Percentiles rank a stretch among this genome's conserved stretches.
Conservation (phyloP, 768 basidiomycete species). For the Suillus cothurnatus region DNA sequence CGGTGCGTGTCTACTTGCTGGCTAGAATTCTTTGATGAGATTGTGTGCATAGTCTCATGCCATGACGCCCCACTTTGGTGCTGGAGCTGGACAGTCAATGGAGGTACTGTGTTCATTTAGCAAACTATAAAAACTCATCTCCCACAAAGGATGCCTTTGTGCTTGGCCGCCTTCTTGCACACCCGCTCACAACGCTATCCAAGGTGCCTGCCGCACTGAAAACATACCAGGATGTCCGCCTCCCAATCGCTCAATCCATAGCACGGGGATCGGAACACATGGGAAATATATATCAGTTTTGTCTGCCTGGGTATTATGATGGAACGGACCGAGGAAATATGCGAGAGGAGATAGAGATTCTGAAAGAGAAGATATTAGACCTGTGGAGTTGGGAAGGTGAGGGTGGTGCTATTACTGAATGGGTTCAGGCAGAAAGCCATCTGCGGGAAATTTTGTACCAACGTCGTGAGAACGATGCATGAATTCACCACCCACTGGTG, state of each 20-base stretch:
- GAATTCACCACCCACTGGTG: not conserved
- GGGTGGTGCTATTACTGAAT: slow-evolving; percentile 13
- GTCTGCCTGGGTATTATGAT: slow-evolving; percentile 22
- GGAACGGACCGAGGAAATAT: slow-evolving; percentile 19
- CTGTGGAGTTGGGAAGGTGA: slow-evolving; percentile 22
- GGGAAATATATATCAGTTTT: slow-evolving; percentile 24
- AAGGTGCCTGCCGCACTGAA: slow-evolving; percentile 16
- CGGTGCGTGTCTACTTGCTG: slow-evolving; percentile 31
- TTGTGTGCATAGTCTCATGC: slow-evolving; percentile 21
- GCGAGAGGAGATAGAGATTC: slow-evolving; percentile 19
- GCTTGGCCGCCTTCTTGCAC: slow-evolving; percentile 22
- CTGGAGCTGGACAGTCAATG: slow-evolving; percentile 31
- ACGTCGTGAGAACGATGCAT: not conserved
- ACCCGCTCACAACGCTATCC: slow-evolving; percentile 13
- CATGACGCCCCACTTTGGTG: slow-evolving; percentile 26
- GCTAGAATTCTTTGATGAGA: not conserved
- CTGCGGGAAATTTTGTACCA: slow-evolving; percentile 1
- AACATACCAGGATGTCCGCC: slow-evolving; percentile 22
- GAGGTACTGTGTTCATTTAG: slow-evolving; percentile 15
- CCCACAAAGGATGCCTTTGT: slow-evolving; percentile 26
- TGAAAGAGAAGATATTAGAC: slow-evolving; percentile 15
- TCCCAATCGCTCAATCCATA: slow-evolving; percentile 19
- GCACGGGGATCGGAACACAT: slow-evolving; percentile 18
- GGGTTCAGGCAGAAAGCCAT: slow-evolving; percentile 20
- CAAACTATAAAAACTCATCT: not conserved